These are phyloP conservation scores for Yarrowia deformans DNA, from an alignment of 805 yeast genomes.

Conservation along the genomic window DNA sequence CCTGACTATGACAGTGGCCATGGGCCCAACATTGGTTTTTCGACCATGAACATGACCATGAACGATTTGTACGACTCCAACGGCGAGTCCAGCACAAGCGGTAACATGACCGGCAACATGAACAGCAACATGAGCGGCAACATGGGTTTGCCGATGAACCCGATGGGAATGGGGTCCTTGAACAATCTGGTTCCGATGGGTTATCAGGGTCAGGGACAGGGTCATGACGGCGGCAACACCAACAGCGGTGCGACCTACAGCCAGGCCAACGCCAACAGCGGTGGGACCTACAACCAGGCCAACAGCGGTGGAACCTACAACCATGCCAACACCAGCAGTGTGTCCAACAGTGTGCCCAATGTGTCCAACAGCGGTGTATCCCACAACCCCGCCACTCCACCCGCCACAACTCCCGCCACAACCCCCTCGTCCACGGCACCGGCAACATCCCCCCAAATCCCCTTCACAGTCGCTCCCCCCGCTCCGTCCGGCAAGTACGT, in stretches of 20 bases:
- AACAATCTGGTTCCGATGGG: too few relatives aligned
- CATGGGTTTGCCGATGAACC: not conserved
- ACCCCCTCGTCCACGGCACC: not conserved
- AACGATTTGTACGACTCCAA: constrained; percentile 9
- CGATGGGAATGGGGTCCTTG: not conserved
- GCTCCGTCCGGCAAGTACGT: constrained; percentile 46
- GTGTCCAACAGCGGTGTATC: not conserved
- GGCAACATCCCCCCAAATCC: constrained; percentile 19
- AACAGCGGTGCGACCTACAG: too few relatives aligned
- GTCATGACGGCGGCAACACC: too few relatives aligned
- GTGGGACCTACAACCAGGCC: too few relatives aligned
- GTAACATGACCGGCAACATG: too few relatives aligned
- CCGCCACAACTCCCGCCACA: not conserved
- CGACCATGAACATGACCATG: constrained; percentile 17
- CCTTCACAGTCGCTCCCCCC: constrained; percentile 32
- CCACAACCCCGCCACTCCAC: not conserved
- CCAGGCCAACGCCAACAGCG: not conserved
- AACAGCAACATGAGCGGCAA: too few relatives aligned
- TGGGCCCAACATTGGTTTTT: not conserved
- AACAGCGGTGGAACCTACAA: not conserved
- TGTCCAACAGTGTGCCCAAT: not conserved
- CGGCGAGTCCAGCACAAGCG: not conserved
- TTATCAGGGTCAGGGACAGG: too few relatives aligned
- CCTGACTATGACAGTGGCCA: constrained; percentile 11
- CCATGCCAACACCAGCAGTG: not conserved